Evolutionary conservation across 352 stramenopile species (phyloP).

Genomic region (Pythium phragmiticola): DNA sequence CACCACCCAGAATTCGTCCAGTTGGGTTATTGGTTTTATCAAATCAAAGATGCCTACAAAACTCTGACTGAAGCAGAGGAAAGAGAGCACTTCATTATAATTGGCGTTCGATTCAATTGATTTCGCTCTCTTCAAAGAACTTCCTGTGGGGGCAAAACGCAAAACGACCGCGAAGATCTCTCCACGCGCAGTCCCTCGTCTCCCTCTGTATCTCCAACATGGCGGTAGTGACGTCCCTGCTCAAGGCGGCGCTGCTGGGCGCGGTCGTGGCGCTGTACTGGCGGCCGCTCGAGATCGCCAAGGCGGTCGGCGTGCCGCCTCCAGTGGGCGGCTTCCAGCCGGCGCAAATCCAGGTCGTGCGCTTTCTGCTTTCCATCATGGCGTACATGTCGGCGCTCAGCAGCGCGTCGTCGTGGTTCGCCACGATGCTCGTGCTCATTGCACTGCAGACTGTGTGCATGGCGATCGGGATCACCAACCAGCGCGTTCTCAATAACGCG

Average conservation of each 20-base stretch:
- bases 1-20: background rate
- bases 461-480: conserved; percentile 42
- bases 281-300: conserved; percentile 42
- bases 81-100: conserved; percentile 1
- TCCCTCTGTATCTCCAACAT: conserved; percentile 3
- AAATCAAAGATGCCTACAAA: too few species aligned
- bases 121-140: background rate
- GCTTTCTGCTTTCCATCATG: conserved; percentile 57
- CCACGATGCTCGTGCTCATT: conserved; percentile 41
- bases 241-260: conserved; percentile 46
- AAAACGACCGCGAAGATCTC: conserved; percentile 1
- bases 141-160: conserved; percentile 1
- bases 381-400: conserved; percentile 46
- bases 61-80: too few species aligned
- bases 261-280: conserved; percentile 47
- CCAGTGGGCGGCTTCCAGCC: conserved; percentile 35
- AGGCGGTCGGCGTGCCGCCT: conserved; percentile 27
- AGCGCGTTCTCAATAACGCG: conserved; percentile 26
- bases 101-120: conserved; percentile 1
- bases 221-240: conserved; percentile 17
- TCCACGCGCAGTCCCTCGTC: background rate
- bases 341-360: conserved; percentile 42
- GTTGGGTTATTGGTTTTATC: background rate
- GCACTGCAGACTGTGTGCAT: conserved; percentile 52
- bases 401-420: conserved; percentile 42